A percentile compares a stretch with the other conserved stretches of the same genome.
Evolutionary conservation across 2,329 filamentous ascomycete species (phyloP).

Genomic region (Trichoderma semiorbis): DNA sequence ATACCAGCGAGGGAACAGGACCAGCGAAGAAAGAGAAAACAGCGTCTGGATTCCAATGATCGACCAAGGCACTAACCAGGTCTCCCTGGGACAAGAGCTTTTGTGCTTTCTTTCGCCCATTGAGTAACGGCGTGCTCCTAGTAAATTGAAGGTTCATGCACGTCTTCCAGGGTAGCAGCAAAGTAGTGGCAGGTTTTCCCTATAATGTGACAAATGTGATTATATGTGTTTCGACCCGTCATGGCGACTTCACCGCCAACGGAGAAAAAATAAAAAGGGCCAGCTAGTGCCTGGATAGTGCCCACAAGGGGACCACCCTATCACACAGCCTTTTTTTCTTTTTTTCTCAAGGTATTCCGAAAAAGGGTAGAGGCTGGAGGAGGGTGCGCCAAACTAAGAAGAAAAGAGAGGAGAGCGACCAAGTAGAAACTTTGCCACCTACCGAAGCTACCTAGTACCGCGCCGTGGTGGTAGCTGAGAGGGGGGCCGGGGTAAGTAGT

Average conservation of each 20-base stretch:
- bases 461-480: not conserved
- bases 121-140: conserved; percentile 6
- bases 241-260: conserved; percentile 11
- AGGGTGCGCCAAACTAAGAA: conserved; percentile 8
- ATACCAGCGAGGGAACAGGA: not conserved
- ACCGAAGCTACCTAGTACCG: not conserved
- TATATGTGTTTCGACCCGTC: conserved; percentile 3
- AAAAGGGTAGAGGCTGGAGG: not conserved
- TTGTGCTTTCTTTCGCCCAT: not conserved
- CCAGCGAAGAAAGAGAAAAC: not conserved
- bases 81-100: not conserved
- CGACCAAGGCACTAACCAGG: not conserved
- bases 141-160: conserved; percentile 9
- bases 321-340: not conserved
- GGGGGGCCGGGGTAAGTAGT: conserved; percentile 5
- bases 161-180: conserved; percentile 7
- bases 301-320: not conserved
- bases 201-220: not conserved
- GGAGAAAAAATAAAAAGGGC: not conserved
- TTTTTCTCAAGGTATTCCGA: not conserved
- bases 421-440: conserved; percentile 4
- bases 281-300: conserved; percentile 3
- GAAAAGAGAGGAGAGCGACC: not conserved
- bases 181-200: not conserved
- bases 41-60: not conserved